Evolutionary conservation across 495 filamentous ascomycete genomes (phyloP).

Genomic region (Daldinia decipiens): DNA sequence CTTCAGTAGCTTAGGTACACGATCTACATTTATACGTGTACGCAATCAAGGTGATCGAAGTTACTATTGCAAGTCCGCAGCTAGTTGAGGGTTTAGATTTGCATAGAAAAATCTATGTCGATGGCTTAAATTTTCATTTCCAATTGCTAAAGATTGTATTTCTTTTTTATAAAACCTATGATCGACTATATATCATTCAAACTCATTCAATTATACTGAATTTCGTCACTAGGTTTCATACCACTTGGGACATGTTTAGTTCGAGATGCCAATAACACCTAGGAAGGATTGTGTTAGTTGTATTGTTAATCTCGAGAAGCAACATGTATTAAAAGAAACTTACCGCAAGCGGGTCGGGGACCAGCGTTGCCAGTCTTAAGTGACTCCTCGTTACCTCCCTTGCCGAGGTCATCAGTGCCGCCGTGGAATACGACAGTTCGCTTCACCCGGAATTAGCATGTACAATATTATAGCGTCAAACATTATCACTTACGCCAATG

Average conservation of each 20-base stretch:
- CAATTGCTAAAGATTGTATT: constrained; percentile 1
- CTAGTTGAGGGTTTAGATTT: background rate
- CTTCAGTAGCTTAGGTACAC: background rate
- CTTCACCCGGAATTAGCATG: constrained; percentile 55
- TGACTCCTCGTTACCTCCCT: constrained; percentile 88
- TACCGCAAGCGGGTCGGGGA: constrained; percentile 89
- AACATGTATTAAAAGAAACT: constrained; percentile 46
- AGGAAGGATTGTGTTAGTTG: constrained; percentile 27
- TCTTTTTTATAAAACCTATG: constrained; percentile 20
- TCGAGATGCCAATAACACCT: constrained; percentile 91
- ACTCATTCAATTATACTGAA: constrained; percentile 17
- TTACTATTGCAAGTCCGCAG: too few relatives aligned
- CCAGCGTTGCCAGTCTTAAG: constrained; percentile 98
- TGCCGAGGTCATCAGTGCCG: constrained; percentile 95
- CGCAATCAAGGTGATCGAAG: background rate
- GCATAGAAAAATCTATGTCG: background rate
- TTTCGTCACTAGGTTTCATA: constrained; percentile 11
- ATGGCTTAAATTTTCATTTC: background rate
- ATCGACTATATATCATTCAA: constrained; percentile 19
- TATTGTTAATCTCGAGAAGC: background rate
- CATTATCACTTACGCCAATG: constrained; percentile 76
- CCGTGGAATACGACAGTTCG: constrained; percentile 94
- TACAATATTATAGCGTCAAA: background rate
- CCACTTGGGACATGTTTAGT: constrained; percentile 48
- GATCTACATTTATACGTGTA: background rate